These are phyloP conservation scores for Aspergillus melleus DNA, from an alignment of 2,329 filamentous ascomycete species.

Conservation along the genomic window DNA sequence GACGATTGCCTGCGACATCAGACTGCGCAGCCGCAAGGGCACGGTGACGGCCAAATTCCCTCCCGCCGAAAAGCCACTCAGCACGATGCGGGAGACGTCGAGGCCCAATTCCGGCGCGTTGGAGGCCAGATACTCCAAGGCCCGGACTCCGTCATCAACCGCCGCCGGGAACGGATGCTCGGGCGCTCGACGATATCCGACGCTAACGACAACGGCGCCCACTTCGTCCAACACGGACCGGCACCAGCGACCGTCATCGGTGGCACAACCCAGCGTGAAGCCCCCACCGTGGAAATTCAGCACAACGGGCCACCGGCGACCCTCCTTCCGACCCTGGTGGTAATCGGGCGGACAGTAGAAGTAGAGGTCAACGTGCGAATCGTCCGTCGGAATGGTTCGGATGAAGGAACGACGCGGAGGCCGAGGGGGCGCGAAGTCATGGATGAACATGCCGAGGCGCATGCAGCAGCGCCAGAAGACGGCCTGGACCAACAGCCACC, in stretches of 20 bases:
- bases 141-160: conserved; percentile 64
- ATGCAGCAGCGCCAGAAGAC: conserved; percentile 67
- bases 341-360: conserved; percentile 60
- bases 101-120: conserved; percentile 58
- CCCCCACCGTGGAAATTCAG: conserved; percentile 67
- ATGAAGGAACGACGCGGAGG: conserved; percentile 63
- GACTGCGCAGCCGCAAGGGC: conserved; percentile 56
- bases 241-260: conserved; percentile 63
- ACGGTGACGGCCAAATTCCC: conserved; percentile 64
- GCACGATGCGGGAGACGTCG: conserved; percentile 57
- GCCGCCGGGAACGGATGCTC: conserved; percentile 63
- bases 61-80: conserved; percentile 64
- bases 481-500: conserved; percentile 64
- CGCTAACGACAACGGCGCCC: conserved; percentile 59
- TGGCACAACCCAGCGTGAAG: conserved; percentile 60
- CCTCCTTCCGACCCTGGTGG: conserved; percentile 31
- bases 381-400: conserved; percentile 53
- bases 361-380: conserved; percentile 54
- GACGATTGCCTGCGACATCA: conserved; percentile 21
- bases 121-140: conserved; percentile 58
- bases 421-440: conserved; percentile 61
- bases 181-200: conserved; percentile 62
- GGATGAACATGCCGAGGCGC: conserved; percentile 67
- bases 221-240: conserved; percentile 56
- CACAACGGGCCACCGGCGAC: conserved; percentile 55